These are phyloP conservation scores for Glebionis coronaria DNA, from an alignment of 129 eudicot genomes.

Conservation along the genomic window DNA sequence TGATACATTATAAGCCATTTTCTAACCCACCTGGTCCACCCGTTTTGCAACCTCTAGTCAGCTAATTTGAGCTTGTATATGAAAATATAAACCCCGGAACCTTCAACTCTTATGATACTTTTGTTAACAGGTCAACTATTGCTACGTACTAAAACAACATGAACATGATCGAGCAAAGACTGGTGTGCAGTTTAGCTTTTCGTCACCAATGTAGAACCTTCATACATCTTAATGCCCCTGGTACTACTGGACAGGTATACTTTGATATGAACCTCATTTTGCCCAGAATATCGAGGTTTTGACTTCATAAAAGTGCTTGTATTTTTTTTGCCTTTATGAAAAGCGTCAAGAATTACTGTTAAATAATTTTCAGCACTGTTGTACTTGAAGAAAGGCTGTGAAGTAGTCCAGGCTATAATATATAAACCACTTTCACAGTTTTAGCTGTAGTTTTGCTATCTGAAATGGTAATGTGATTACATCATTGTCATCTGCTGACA, in stretches of 20 bases:
- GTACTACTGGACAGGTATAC: constrained; percentile 15
- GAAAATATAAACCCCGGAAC: not conserved
- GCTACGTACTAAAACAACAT: constrained; percentile 62
- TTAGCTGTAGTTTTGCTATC: not conserved
- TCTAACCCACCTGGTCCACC: too few species aligned
- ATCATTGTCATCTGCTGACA: constrained; percentile 5
- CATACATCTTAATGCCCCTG: constrained; percentile 2
- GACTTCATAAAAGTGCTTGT: constrained; percentile 7
- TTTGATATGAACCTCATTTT: not conserved
- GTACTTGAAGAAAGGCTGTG: constrained; percentile 2
- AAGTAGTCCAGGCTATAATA: not conserved
- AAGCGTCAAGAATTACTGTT: not conserved
- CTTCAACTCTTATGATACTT: constrained; percentile 7
- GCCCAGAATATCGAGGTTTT: not conserved
- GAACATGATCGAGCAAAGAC: constrained; percentile 77
- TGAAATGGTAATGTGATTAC: not conserved
- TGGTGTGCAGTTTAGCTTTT: constrained; percentile 85
- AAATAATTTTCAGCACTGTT: constrained; percentile 15
- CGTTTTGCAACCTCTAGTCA: too few species aligned
- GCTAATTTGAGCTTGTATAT: constrained; percentile 3
- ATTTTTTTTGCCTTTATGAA: not conserved
- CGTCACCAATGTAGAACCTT: constrained; percentile 49
- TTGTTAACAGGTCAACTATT: constrained; percentile 65
- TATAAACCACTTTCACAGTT: constrained; percentile 5
- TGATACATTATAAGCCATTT: too few species aligned